Evolutionary conservation across 75 land plant genomes (phyloP).

Genomic region (Sequoia sempervirens): DNA sequence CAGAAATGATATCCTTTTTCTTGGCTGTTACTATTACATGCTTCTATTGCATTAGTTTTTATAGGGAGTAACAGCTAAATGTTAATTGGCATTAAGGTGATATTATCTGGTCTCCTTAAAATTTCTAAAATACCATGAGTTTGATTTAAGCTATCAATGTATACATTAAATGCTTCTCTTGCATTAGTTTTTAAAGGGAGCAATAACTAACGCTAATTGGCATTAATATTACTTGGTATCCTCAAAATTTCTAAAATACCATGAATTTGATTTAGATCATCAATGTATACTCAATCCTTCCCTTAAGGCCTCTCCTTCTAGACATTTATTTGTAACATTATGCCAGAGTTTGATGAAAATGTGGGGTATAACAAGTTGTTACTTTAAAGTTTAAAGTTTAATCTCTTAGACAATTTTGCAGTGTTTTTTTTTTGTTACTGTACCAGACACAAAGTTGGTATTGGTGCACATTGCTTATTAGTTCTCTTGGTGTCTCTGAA

Average conservation of each 20-base stretch:
- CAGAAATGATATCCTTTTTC: neutral
- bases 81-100: neutral
- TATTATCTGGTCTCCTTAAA: neutral
- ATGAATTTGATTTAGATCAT: neutral
- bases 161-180: neutral
- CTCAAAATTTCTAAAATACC: neutral
- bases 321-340: neutral
- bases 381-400: too few relatives aligned
- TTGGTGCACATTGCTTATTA: neutral
- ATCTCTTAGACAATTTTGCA: neutral
- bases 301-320: neutral
- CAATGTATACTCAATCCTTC: neutral
- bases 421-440: neutral
- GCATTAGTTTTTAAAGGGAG: neutral
- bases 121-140: neutral
- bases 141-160: neutral
- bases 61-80: neutral
- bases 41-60: neutral
- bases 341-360: neutral
- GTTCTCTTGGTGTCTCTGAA: conserved; percentile 11
- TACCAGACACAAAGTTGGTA: neutral
- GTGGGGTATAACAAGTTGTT: neutral
- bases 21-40: neutral
- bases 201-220: neutral
- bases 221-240: neutral